Percentiles rank a stretch among this genome's conserved stretches.
phyloP scores from a whole-genome alignment of 768 basidiomycete species.

The Phanerochaete carnosa region DNA sequence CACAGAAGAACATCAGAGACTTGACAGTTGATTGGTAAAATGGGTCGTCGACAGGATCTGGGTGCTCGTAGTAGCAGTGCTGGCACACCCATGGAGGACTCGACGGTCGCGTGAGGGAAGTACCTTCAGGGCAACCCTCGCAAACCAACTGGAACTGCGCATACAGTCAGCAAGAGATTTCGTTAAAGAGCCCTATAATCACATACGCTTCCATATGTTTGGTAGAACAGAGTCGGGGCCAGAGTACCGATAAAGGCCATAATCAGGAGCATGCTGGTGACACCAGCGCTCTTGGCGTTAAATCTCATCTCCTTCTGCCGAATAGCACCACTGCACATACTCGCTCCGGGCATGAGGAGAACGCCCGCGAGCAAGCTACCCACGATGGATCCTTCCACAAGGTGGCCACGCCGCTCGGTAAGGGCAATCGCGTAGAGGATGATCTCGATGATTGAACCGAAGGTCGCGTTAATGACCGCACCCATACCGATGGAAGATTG shows the following conservation, averaged over 20 bases:
- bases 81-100: constrained; percentile 78
- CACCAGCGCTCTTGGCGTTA: constrained; percentile 98
- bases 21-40: constrained; percentile 98
- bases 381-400: constrained; percentile 96
- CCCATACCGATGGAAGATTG: constrained; percentile 99
- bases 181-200: background rate
- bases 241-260: constrained; percentile 99
- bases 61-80: constrained; percentile 93
- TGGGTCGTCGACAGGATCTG: constrained; percentile 88
- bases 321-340: constrained; percentile 91
- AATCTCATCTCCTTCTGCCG: constrained; percentile 94
- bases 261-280: constrained; percentile 99
- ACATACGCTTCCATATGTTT: constrained; percentile 94
- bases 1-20: constrained; percentile 94
- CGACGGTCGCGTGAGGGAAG: constrained; percentile 3
- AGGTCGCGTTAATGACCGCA: constrained; percentile 98
- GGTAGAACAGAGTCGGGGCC: constrained; percentile 95
- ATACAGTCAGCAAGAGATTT: background rate
- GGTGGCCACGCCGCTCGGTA: constrained; percentile 84
- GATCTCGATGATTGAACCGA: constrained; percentile 98
- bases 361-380: constrained; percentile 95
- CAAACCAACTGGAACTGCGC: constrained; percentile 84
- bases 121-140: constrained; percentile 62
- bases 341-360: constrained; percentile 92
- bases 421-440: constrained; percentile 89